Conservation (phyloP, 2,329 filamentous ascomycete species). For the Aureobasidium sp. region DNA sequence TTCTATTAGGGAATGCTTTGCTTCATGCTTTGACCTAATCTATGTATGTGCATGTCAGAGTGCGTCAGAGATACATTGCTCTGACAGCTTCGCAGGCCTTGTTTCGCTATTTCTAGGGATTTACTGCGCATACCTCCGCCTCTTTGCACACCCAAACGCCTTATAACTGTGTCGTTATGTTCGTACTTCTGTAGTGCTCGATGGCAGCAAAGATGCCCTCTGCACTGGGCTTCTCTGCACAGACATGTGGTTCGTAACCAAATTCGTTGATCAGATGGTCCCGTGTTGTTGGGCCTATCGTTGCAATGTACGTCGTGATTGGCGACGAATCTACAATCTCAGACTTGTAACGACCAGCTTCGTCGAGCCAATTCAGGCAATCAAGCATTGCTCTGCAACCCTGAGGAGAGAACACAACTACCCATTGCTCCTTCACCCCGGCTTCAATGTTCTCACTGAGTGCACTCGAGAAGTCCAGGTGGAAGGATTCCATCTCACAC, state of each 20-base stretch:
- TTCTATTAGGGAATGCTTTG: constrained; percentile 6
- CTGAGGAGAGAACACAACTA: constrained; percentile 63
- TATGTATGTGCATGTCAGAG: neutral
- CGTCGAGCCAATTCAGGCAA: constrained; percentile 42
- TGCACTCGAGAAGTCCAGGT: constrained; percentile 50
- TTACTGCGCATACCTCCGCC: neutral
- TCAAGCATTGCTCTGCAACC: constrained; percentile 56
- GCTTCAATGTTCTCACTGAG: constrained; percentile 16
- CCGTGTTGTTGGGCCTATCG: constrained; percentile 88
- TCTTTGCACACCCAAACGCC: neutral
- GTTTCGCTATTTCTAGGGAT: neutral
- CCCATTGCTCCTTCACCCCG: constrained; percentile 51
- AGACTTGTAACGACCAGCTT: constrained; percentile 30
- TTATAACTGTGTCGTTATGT: neutral
- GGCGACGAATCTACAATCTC: constrained; percentile 21
- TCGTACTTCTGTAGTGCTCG: constrained; percentile 5
- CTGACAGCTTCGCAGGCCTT: neutral
- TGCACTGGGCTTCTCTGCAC: constrained; percentile 72
- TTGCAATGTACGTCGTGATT: constrained; percentile 58
- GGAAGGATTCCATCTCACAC: constrained; percentile 72
- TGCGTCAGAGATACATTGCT: neutral
- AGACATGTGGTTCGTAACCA: constrained; percentile 66
- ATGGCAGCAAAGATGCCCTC: constrained; percentile 53
- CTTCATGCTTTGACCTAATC: constrained; percentile 2
- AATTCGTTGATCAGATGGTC: constrained; percentile 62